A percentile compares a stretch with the other conserved stretches of the same genome.
Evolutionary conservation across 768 basidiomycete species (phyloP).

Genomic region (Xerocomellus dryophilus): DNA sequence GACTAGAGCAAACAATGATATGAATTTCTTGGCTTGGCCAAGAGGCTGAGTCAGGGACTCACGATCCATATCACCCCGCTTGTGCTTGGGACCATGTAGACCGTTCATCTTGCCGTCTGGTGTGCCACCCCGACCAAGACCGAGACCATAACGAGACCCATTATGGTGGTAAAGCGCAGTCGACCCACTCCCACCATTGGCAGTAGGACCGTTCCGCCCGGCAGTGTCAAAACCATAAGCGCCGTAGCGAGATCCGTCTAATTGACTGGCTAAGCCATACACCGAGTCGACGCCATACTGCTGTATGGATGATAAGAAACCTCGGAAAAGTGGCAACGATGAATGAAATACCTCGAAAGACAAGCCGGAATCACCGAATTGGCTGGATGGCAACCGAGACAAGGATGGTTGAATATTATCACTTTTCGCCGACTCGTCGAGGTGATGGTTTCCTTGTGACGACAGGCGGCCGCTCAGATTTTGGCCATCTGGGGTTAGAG

Average conservation of each 20-base stretch:
- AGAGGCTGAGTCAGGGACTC: slow-evolving; percentile 47
- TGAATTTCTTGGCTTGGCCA: neutral
- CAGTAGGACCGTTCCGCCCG: slow-evolving; percentile 35
- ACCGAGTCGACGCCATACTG: slow-evolving; percentile 59
- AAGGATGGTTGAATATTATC: slow-evolving; percentile 73
- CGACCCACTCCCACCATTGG: slow-evolving; percentile 52
- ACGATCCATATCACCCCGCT: slow-evolving; percentile 88
- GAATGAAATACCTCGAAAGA: slow-evolving; percentile 51
- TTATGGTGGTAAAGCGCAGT: slow-evolving; percentile 78
- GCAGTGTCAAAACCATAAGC: slow-evolving; percentile 55
- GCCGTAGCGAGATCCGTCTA: slow-evolving; percentile 54
- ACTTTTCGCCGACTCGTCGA: slow-evolving; percentile 48
- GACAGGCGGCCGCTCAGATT: slow-evolving; percentile 62
- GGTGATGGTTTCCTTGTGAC: slow-evolving; percentile 41
- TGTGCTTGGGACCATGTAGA: slow-evolving; percentile 89
- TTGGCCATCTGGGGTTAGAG: slow-evolving; percentile 59
- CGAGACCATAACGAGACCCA: slow-evolving; percentile 72
- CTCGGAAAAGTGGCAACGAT: neutral
- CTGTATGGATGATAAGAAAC: slow-evolving; percentile 24
- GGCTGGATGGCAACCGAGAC: slow-evolving; percentile 58
- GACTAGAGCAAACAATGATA: slow-evolving; percentile 43
- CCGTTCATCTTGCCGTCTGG: slow-evolving; percentile 86
- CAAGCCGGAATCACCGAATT: slow-evolving; percentile 55
- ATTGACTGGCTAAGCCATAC: slow-evolving; percentile 44
- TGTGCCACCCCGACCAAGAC: slow-evolving; percentile 52